Evolutionary conservation across 2,329 filamentous ascomycete species (phyloP), one percentile per base, ranked within the genome.

Genomic region (Colletotrichum sojae): DNA sequence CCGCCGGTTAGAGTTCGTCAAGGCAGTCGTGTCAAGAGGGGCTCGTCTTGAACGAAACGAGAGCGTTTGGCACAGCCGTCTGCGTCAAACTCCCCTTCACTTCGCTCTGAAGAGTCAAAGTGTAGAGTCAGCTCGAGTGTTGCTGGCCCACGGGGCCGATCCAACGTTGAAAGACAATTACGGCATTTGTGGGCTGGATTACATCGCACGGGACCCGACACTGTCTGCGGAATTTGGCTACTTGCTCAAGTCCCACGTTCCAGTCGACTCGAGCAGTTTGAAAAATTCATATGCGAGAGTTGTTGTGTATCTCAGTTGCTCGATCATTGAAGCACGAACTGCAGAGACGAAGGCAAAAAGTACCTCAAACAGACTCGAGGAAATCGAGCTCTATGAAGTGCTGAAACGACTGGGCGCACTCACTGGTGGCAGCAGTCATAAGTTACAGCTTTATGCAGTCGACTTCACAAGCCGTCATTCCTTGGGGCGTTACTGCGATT

Each of bases 121-220:
- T n/a, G 5, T n/a, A 16, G 15, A 53, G 16, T n/a, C 51, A 18
- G 51, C 25, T 3, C 25, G 13, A 6, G 5, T 18, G 6, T 8
- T 53, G 22, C 25, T 53, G 15, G 22, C 22, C 13, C 51, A 53
- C n/a, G 51, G 51, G 15, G 51, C 51, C 8, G 51, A 53, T 53
- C 51, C 51, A 31, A 31, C 13, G 1, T 6, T 36, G 12, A 36
- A 25, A 53, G 51, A 53, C 15, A 25, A 27, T 6, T 53, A 27
- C 15, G 51, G 51, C 5, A 8, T 31, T 31, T 53, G 51, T 3
- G 51, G 20, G 4, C 5, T 36, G 2, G 51, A 53, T 36, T 53
- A 36, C 40, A 43, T 43, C 40, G 12, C 13, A 22, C 18, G 18
- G 3, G 18, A 22, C 13, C 18, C 45, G 5, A 8, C 1, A 10